Evolutionary conservation across 2,329 filamentous ascomycete species (phyloP), one percentile per base, ranked within the genome.

Genomic region (Aspergillus unguis): DNA sequence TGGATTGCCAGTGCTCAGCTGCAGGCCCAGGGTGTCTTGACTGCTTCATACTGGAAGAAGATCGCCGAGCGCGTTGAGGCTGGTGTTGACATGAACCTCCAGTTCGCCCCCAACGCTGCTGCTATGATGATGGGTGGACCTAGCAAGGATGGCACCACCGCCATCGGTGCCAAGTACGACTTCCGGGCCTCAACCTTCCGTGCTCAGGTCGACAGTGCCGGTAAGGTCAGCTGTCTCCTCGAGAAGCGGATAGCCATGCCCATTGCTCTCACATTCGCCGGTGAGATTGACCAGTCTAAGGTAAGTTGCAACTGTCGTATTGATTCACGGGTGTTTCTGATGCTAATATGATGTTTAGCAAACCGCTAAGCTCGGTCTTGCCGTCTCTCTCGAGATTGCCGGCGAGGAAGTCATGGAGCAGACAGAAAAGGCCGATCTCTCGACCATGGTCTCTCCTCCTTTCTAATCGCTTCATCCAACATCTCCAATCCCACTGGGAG

Each of bases 211-310:
- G 94, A 99, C 77, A 95, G 91, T 67, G 86, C 90, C 71, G 94
- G 94, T 72, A 96, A 95, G 79, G 81, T 99, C 56, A 90, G 88
- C 75, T 94, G 90, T 70, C 77, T 96, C 67, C 78, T 97, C 62
- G 94, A 99, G 81, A 97, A 96, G 85, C 87, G 91, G 68, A 89
- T 99, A 67, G 91, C 91, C 29, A 90, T 91, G 59, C 88, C 92
- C 28, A 91, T 99, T 54, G 88, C 87, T 72, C 85, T 99, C 77
- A 95, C 92, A 53, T 96, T 99, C 76, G 90, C 92, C 50, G 92
- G 92, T 62, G 94, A 97, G 71, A 90, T 99, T 68, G 94, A 99
- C 75, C 92, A 99, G 77, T 85, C 86, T 65, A 92, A 92, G 80
- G 94, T 96, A 83, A 72, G 89, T 80, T 42, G 9, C 49, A 31